Base-by-base conservation (phyloP, 2,329 filamentous ascomycete species). In the Diaporthe capsici region DNA sequence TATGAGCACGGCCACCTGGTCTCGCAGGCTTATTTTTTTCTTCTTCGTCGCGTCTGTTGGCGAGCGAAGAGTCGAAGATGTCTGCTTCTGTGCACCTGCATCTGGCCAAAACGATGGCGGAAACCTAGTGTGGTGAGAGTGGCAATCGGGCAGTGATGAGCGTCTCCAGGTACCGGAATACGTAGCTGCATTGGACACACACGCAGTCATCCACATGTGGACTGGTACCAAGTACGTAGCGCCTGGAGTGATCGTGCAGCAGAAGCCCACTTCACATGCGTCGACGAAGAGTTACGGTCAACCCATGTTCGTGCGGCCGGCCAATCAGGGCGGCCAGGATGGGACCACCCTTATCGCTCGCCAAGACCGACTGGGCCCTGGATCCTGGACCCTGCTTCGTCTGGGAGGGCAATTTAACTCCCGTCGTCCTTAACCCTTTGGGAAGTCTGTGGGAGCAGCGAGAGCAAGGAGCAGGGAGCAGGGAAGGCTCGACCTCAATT, bases 241-340 rank as follows among this genome's bases (percentile, higher is more conserved):
- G 63, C 51, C 63, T 68, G 44, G 47, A 39, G 65, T 28, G 65
- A 70, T 42, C 7, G 65, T 53, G 47, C 65, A 70, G 65, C 65
- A 39, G n/a, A 55, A 70, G 65, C 65, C 65, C 65, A 70, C 65
- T 70, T 70, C 65, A 70, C 65, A 70, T 70, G 65, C 49, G 65
- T 70, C 65, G 65, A 70, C 47, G n/a, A 70, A 55, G 65, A 70
- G 65, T 70, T 70, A 70, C 65, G 65, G 65, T 70, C 65, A 70
- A 55, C 65, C 65, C 65, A 55, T 70, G 65, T 42, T 70, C 34
- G 15, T 42, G n/a, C 12, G 31, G 20, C 15, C n/a, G 34, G n/a
- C 65, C 65, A 70, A 70, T 70, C 65, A 70, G 49, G 9, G 5
- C 17, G 34, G 15, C n/a, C 34, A 55, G 34, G 49, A 70, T 70